Percentiles rank a stretch among this genome's conserved stretches.
phyloP scores from a whole-genome alignment of 2,329 filamentous ascomycete species.

The Onygenales sp. region DNA sequence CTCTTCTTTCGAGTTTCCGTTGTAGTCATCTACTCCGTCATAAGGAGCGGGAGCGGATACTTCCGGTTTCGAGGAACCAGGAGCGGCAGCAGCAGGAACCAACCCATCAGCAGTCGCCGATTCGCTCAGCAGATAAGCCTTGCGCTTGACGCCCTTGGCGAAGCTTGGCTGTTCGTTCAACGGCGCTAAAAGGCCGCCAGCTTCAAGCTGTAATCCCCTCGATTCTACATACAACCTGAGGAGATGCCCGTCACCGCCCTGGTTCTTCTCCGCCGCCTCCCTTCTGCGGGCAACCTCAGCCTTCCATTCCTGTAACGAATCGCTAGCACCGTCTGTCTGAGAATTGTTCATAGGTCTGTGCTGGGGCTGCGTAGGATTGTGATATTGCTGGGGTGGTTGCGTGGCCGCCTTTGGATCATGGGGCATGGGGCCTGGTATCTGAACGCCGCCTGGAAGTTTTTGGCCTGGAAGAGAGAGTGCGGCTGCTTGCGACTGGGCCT shows the following conservation, averaged over 20 bases:
- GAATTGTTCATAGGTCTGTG: slow-evolving; percentile 38
- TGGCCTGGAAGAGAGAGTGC: slow-evolving; percentile 25
- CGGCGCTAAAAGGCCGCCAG: slow-evolving; percentile 36
- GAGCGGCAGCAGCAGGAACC: slow-evolving; percentile 2
- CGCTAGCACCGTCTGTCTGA: slow-evolving; percentile 68
- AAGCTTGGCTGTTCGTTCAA: slow-evolving; percentile 28
- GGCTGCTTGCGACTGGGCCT: slow-evolving; percentile 28
- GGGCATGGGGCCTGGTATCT: slow-evolving; percentile 11
- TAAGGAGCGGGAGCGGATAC: slow-evolving; percentile 35
- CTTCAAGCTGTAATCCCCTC: slow-evolving; percentile 34
- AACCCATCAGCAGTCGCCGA: slow-evolving; percentile 8
- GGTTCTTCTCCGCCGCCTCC: slow-evolving; percentile 23
- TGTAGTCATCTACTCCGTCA: slow-evolving; percentile 45
- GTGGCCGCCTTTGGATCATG: slow-evolving; percentile 1
- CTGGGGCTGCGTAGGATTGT: slow-evolving; percentile 25
- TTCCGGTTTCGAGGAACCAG: slow-evolving; percentile 6
- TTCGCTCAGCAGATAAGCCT: slow-evolving; percentile 8
- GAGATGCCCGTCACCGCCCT: slow-evolving; percentile 28
- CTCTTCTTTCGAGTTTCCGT: slow-evolving; percentile 44
- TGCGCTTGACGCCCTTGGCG: slow-evolving; percentile 31
- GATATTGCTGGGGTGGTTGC: slow-evolving; percentile 8
- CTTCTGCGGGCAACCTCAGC: slow-evolving; percentile 35
- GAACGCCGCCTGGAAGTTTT: not conserved
- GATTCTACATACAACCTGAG: slow-evolving; percentile 34
- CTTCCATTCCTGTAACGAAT: slow-evolving; percentile 48